These are phyloP conservation scores for Colletotrichum camelliae DNA, from an alignment of 2,329 filamentous ascomycete genomes.

Conservation along the genomic window DNA sequence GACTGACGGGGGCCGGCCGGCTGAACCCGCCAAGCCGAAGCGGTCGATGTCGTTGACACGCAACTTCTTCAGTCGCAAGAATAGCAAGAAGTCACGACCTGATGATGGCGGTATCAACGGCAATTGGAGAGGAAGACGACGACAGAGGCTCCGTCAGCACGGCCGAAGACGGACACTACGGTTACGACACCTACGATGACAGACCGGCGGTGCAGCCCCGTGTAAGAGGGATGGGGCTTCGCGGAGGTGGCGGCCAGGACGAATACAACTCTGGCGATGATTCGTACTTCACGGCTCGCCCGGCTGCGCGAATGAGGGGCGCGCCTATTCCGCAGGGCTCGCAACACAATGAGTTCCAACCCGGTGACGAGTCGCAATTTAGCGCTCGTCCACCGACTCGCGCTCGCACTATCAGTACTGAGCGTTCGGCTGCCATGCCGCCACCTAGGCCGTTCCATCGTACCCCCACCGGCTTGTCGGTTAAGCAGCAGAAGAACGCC, in stretches of 20 bases:
- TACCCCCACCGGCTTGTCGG: constrained; percentile 71
- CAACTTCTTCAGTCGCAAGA: constrained; percentile 46
- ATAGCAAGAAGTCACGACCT: constrained; percentile 42
- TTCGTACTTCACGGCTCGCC: constrained; percentile 56
- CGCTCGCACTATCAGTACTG: constrained; percentile 32
- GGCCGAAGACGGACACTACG: constrained; percentile 23
- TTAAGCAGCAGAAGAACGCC: constrained; percentile 63
- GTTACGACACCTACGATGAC: constrained; percentile 25
- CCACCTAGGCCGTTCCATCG: constrained; percentile 61
- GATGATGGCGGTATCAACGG: constrained; percentile 63
- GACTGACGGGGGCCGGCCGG: constrained; percentile 39
- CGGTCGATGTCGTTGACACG: constrained; percentile 67
- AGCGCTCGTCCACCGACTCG: constrained; percentile 9
- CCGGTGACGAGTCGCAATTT: constrained; percentile 1
- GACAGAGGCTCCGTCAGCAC: constrained; percentile 37
- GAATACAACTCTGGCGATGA: constrained; percentile 64
- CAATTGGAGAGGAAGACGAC: constrained; percentile 50
- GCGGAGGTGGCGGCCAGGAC: constrained; percentile 46
- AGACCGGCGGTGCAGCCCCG: constrained; percentile 15
- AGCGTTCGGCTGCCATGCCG: constrained; percentile 13
- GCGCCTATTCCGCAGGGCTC: constrained; percentile 5
- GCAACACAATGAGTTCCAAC: constrained; percentile 10
- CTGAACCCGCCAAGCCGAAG: constrained; percentile 45
- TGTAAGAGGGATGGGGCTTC: constrained; percentile 30
- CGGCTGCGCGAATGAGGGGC: constrained; percentile 24